Evolutionary conservation across 495 filamentous ascomycete genomes (phyloP).

Genomic region (Neurospora sp.): DNA sequence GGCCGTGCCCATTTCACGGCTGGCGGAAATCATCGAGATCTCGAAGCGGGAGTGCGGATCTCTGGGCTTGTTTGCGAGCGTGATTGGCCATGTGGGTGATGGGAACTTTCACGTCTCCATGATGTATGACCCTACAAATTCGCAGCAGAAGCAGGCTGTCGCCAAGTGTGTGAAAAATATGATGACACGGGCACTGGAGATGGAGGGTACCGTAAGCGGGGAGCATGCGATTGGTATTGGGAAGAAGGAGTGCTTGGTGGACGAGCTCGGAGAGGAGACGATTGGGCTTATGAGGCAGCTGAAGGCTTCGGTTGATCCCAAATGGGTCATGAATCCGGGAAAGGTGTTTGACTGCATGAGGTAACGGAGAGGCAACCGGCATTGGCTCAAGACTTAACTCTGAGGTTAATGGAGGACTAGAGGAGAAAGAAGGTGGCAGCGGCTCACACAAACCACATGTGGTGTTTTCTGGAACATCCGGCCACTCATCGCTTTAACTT

Average conservation of each 20-base stretch:
- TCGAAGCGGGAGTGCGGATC: constrained; percentile 53
- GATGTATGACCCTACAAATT: constrained; percentile 19
- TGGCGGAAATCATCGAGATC: constrained; percentile 58
- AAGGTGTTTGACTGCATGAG: constrained; percentile 23
- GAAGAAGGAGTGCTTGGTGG: constrained; percentile 20
- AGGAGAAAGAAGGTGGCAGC: neutral
- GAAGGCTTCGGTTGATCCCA: constrained; percentile 22
- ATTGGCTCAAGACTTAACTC: neutral
- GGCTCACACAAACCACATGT: neutral
- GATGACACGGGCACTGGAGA: constrained; percentile 24
- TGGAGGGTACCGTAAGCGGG: constrained; percentile 29
- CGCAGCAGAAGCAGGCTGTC: constrained; percentile 13
- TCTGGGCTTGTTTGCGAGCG: constrained; percentile 56
- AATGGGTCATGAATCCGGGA: constrained; percentile 27
- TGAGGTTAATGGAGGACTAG: neutral
- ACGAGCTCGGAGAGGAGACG: constrained; percentile 22
- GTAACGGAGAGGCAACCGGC: neutral
- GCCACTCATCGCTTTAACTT: neutral
- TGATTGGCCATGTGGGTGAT: constrained; percentile 63
- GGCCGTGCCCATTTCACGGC: constrained; percentile 55
- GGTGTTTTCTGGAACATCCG: neutral
- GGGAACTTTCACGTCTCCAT: constrained; percentile 28
- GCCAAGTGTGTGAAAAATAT: constrained; percentile 15
- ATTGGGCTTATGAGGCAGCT: constrained; percentile 22
- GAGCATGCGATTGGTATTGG: constrained; percentile 29